Conservation (phyloP, 768 basidiomycete species). For the Mrakia hoshinonis region DNA sequence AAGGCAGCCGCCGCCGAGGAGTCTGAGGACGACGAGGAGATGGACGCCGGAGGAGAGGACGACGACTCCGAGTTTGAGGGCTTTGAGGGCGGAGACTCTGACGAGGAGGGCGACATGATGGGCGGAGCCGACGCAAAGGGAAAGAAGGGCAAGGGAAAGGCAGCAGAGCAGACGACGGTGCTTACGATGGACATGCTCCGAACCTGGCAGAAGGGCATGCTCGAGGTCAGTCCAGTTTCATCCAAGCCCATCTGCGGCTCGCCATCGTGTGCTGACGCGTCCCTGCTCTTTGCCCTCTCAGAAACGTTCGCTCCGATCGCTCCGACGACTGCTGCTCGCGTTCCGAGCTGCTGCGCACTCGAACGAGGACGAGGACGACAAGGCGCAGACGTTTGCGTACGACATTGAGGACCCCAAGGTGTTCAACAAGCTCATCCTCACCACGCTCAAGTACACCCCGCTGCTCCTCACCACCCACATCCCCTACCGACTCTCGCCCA, state of each 20-base stretch:
- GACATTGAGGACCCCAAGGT: constrained; percentile 75
- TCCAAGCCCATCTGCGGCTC: no score
- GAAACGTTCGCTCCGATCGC: constrained; percentile 74
- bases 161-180: constrained; percentile 30
- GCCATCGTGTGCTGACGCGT: no score
- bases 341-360: constrained; percentile 84
- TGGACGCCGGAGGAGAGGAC: constrained; percentile 45
- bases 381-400: constrained; percentile 56
- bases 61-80: constrained; percentile 39
- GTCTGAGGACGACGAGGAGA: constrained; percentile 40
- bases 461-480: constrained; percentile 77
- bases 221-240: constrained; percentile 54
- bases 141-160: constrained; percentile 44
- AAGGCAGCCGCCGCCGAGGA: constrained; percentile 40
- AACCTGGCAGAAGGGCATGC: constrained; percentile 78
- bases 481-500: constrained; percentile 67
- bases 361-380: constrained; percentile 54
- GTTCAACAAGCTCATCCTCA: constrained; percentile 86
- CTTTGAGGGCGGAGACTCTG: constrained; percentile 34
- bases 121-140: constrained; percentile 21
- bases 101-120: constrained; percentile 26
- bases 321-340: constrained; percentile 75
- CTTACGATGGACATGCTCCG: constrained; percentile 51
- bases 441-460: constrained; percentile 80
- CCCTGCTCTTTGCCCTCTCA: constrained; percentile 39